Evolutionary conservation across 2,329 filamentous ascomycete genomes (phyloP).

Genomic region (Thielaviopsis populi): DNA sequence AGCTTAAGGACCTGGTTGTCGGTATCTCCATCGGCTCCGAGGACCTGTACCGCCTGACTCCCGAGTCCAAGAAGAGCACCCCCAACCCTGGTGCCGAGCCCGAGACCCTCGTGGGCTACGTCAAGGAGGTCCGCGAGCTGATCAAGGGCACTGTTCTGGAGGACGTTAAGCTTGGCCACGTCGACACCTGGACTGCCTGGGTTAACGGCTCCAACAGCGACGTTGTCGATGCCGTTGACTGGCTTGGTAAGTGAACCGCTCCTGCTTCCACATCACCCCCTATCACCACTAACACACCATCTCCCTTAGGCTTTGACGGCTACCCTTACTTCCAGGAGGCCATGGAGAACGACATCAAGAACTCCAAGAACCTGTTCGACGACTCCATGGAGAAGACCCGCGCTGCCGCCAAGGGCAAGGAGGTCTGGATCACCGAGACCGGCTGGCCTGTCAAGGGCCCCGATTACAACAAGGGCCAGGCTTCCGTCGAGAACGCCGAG

Average conservation of each 20-base stretch:
- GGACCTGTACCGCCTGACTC: slow-evolving; percentile 68
- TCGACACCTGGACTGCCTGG: slow-evolving; percentile 78
- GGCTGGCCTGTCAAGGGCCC: slow-evolving; percentile 68
- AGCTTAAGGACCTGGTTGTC: slow-evolving; percentile 51
- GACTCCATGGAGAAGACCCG: slow-evolving; percentile 47
- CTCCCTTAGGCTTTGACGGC: slow-evolving; percentile 50
- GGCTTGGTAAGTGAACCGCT: slow-evolving; percentile 35
- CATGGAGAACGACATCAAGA: slow-evolving; percentile 47
- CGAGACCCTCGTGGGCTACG: slow-evolving; percentile 49
- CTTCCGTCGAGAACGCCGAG: slow-evolving; percentile 54
- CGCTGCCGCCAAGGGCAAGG: slow-evolving; percentile 46
- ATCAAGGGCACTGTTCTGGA: slow-evolving; percentile 48
- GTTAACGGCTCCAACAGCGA: slow-evolving; percentile 56
- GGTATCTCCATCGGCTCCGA: slow-evolving; percentile 80
- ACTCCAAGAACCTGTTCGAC: slow-evolving; percentile 52
- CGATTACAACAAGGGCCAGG: slow-evolving; percentile 44
- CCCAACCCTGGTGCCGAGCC: slow-evolving; percentile 50
- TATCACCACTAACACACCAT: not conserved
- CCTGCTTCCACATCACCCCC: not conserved
- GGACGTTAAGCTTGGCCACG: slow-evolving; percentile 55
- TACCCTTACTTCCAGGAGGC: slow-evolving; percentile 74
- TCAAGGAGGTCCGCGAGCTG: slow-evolving; percentile 48
- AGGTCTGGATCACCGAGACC: slow-evolving; percentile 77
- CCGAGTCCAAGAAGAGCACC: slow-evolving; percentile 48
- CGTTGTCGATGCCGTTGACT: slow-evolving; percentile 58